Conservation (phyloP, 495 filamentous ascomycete genomes). For the Xylaria nigripes region DNA sequence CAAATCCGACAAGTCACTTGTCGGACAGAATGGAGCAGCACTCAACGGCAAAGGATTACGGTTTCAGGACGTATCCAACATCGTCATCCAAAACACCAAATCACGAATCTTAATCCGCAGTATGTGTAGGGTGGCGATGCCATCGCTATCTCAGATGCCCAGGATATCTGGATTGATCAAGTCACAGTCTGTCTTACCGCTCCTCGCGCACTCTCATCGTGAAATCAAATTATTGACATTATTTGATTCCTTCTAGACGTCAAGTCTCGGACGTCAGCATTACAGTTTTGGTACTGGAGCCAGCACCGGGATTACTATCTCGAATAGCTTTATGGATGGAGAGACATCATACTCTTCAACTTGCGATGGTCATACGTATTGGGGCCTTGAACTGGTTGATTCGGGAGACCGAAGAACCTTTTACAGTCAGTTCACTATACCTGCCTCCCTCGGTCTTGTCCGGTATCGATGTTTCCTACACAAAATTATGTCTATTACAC, state of each 20-base stretch:
- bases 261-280: slow-evolving; percentile 40
- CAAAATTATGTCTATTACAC: slow-evolving; percentile 41
- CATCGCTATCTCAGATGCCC: slow-evolving; percentile 4
- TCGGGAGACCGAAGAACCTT: slow-evolving; percentile 37
- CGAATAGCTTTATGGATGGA: slow-evolving; percentile 42
- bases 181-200: slow-evolving; percentile 19
- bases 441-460: not conserved
- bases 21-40: slow-evolving; percentile 21
- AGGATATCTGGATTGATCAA: slow-evolving; percentile 31
- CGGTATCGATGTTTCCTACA: not conserved
- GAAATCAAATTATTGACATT: not conserved
- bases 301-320: slow-evolving; percentile 38
- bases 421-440: not conserved
- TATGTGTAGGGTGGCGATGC: not conserved
- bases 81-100: not conserved
- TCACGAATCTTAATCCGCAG: not conserved
- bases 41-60: slow-evolving; percentile 28
- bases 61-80: slow-evolving; percentile 10
- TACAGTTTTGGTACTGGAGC: slow-evolving; percentile 35
- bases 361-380: slow-evolving; percentile 42
- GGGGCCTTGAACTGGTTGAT: slow-evolving; percentile 37
- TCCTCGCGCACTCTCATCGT: not conserved
- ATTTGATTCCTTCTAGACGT: slow-evolving; percentile 23
- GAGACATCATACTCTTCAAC: slow-evolving; percentile 32
- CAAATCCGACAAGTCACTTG: slow-evolving; percentile 25